phyloP scores from a whole-genome alignment of 768 basidiomycete species.

The Serpula lacrymans region DNA sequence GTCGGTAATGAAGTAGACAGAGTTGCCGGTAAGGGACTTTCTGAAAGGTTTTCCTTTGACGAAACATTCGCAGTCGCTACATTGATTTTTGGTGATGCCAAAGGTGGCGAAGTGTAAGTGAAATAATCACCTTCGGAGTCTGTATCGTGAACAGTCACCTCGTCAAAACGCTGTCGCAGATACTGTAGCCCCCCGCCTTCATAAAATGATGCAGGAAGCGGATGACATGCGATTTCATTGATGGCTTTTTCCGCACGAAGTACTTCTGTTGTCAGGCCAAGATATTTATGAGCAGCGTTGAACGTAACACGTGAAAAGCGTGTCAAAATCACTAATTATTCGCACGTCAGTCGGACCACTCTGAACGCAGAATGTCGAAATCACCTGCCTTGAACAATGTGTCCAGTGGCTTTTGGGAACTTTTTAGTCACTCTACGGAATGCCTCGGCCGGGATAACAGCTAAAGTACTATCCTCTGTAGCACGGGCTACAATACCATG shows the following conservation, averaged over 20 bases:
- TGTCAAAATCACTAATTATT: conserved; percentile 76
- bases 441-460: conserved; percentile 98
- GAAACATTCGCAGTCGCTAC: conserved; percentile 8
- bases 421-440: conserved; percentile 93
- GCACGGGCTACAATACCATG: conserved; percentile 89
- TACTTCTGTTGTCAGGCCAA: conserved; percentile 92
- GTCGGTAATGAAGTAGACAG: not conserved
- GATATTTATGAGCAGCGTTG: conserved; percentile 93
- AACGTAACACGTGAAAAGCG: conserved; percentile 97
- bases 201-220: conserved; percentile 87
- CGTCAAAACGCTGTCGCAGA: conserved; percentile 87
- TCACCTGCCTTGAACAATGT: conserved; percentile 82
- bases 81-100: conserved; percentile 12
- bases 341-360: conserved; percentile 5
- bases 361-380: conserved; percentile 12
- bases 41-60: conserved; percentile 21
- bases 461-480: conserved; percentile 89
- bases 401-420: conserved; percentile 94
- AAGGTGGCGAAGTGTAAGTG: conserved; percentile 18
- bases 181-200: conserved; percentile 87
- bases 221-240: conserved; percentile 95
- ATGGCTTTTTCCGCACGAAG: conserved; percentile 96
- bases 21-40: conserved; percentile 21
- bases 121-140: conserved; percentile 62
- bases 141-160: conserved; percentile 39